phyloP scores from a whole-genome alignment of 2,329 filamentous ascomycete species.

The Geosmithia flava region DNA sequence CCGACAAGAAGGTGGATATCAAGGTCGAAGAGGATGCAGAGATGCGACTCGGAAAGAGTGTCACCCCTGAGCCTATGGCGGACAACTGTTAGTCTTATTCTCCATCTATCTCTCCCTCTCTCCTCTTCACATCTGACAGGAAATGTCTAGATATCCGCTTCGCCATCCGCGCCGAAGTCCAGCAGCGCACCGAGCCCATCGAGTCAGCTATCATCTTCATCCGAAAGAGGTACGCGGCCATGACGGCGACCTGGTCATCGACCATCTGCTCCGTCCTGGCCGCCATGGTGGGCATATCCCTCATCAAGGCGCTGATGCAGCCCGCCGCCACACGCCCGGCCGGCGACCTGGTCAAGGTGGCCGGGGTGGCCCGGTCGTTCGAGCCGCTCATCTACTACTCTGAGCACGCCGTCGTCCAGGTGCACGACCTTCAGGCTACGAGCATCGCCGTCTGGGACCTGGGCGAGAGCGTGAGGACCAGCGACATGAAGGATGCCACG shows the following conservation, averaged over 20 bases:
- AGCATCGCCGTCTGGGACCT: constrained; percentile 92
- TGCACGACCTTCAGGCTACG: constrained; percentile 79
- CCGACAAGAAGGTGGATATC: constrained; percentile 26
- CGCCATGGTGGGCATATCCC: constrained; percentile 50
- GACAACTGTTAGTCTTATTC: constrained; percentile 37
- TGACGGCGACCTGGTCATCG: constrained; percentile 60
- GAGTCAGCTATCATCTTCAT: constrained; percentile 58
- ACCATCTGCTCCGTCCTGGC: constrained; percentile 49
- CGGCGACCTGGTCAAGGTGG: constrained; percentile 75
- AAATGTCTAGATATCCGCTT: constrained; percentile 79
- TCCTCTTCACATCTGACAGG: constrained; percentile 1
- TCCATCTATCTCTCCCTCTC: constrained; percentile 6
- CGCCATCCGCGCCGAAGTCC: constrained; percentile 74
- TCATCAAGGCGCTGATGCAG: constrained; percentile 54
- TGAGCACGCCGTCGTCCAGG: constrained; percentile 75
- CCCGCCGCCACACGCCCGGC: constrained; percentile 40
- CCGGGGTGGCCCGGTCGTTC: constrained; percentile 78
- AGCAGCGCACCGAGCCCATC: constrained; percentile 76
- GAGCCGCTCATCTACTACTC: constrained; percentile 93
- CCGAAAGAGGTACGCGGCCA: constrained; percentile 41
- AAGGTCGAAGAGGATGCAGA: constrained; percentile 7
- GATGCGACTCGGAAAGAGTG: constrained; percentile 18
- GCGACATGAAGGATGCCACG: constrained; percentile 81
- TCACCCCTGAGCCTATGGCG: constrained; percentile 12
- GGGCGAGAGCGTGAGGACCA: constrained; percentile 75